phyloP scores from a whole-genome alignment of 352 stramenopile species.

The Elongisporangium prolatum region DNA sequence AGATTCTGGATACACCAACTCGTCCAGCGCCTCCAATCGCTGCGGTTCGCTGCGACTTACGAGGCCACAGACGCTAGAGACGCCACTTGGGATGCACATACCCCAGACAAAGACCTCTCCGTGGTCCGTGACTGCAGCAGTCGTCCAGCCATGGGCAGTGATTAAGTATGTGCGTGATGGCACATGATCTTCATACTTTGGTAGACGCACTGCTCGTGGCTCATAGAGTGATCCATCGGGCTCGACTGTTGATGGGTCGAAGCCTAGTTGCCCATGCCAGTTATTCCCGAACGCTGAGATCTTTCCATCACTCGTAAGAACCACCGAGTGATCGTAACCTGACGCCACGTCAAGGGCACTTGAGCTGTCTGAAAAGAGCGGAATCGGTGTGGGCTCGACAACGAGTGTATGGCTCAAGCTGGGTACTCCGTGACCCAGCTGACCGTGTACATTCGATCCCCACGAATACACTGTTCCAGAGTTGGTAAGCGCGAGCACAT shows the following conservation, averaged over 20 bases:
- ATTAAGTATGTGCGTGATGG: conserved; percentile 24
- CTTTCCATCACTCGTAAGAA: conserved; percentile 37
- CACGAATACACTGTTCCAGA: conserved; percentile 39
- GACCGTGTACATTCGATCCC: conserved; percentile 63
- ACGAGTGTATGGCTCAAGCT: conserved; percentile 13
- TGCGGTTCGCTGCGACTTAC: conserved; percentile 21
- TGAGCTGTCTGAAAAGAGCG: conserved; percentile 9
- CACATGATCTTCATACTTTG: neutral
- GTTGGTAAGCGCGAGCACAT: conserved; percentile 26
- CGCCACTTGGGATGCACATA: conserved; percentile 21
- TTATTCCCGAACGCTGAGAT: conserved; percentile 61
- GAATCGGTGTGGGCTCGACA: conserved; percentile 17
- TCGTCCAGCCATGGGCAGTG: conserved; percentile 19
- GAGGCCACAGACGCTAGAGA: conserved; percentile 26
- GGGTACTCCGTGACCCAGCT: conserved; percentile 40
- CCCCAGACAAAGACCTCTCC: conserved; percentile 36
- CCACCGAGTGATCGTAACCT: conserved; percentile 64
- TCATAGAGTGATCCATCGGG: conserved; percentile 4
- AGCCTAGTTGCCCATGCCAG: conserved; percentile 64
- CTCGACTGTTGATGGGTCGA: conserved; percentile 20
- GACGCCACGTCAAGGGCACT: conserved; percentile 41
- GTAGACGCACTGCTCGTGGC: neutral
- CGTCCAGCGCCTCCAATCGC: conserved; percentile 8
- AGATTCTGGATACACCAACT: neutral
- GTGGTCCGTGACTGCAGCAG: conserved; percentile 12